A percentile compares a stretch with the other conserved stretches of the same genome.
Evolutionary conservation across 257 asterid species (phyloP).

Genomic region (Gynochthodes officinalis): DNA sequence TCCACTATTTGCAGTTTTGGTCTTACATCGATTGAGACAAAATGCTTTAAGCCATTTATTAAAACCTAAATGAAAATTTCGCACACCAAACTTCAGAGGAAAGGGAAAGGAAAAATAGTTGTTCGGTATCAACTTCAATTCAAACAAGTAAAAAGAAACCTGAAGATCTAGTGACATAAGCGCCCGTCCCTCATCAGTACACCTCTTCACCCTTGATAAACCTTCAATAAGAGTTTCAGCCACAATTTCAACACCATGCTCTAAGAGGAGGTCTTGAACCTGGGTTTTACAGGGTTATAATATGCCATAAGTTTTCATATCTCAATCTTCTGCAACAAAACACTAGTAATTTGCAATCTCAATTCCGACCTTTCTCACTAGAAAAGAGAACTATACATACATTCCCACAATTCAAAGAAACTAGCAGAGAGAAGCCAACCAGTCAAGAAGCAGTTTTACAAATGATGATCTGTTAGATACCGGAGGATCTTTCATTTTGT

Average conservation of each 20-base stretch:
- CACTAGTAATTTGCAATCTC: neutral
- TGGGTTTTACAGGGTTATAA: constrained; percentile 29
- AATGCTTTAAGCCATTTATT: constrained; percentile 92
- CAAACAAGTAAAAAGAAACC: constrained; percentile 38
- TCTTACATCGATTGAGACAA: constrained; percentile 66
- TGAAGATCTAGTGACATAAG: constrained; percentile 99
- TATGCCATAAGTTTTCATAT: constrained; percentile 8
- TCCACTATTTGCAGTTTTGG: constrained; percentile 92
- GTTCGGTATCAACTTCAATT: neutral
- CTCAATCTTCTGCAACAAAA: neutral
- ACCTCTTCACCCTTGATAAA: constrained; percentile 85
- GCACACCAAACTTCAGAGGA: neutral
- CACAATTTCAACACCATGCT: constrained; percentile 84
- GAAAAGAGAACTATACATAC: neutral
- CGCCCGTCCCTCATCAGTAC: constrained; percentile 98
- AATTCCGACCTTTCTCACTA: neutral
- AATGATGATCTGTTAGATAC: neutral
- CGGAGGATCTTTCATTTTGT: neutral
- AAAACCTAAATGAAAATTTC: constrained; percentile 53
- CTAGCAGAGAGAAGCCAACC: neutral
- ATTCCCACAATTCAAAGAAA: neutral
- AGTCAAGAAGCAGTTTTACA: neutral
- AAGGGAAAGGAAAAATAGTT: neutral
- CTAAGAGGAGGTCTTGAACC: constrained; percentile 88
- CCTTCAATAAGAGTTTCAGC: constrained; percentile 92